Evolutionary conservation across 768 basidiomycete species (phyloP).

Genomic region (Suillus clintonianus): DNA sequence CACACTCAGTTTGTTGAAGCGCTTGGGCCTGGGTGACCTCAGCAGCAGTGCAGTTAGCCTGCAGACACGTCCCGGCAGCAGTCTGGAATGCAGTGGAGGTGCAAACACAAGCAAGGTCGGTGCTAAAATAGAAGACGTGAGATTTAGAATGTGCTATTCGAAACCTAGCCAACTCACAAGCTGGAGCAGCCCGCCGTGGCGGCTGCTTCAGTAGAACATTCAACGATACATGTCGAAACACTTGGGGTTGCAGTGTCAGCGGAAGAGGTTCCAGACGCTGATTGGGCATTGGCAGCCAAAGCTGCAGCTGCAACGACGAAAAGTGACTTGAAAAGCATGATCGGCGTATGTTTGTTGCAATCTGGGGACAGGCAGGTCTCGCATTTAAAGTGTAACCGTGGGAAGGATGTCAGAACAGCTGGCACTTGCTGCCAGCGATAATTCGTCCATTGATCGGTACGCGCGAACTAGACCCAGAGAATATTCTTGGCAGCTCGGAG

Average conservation of each 20-base stretch:
- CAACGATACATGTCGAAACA: constrained; percentile 10
- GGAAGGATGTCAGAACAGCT: background rate
- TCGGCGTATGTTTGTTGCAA: background rate
- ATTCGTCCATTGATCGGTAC: background rate
- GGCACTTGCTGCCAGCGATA: background rate
- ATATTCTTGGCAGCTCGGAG: background rate
- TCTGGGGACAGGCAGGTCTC: background rate
- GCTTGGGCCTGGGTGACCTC: constrained; percentile 33
- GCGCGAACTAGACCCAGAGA: background rate
- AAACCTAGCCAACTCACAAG: constrained; percentile 13
- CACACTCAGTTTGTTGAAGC: constrained; percentile 38
- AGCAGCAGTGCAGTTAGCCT: constrained; percentile 29
- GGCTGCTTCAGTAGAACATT: constrained; percentile 9
- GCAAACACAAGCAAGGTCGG: constrained; percentile 43
- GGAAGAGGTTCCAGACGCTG: background rate
- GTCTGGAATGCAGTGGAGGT: constrained; percentile 38
- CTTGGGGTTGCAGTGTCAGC: constrained; percentile 1
- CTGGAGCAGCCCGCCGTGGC: background rate
- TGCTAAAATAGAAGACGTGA: constrained; percentile 25
- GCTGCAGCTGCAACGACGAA: constrained; percentile 13
- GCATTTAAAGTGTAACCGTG: background rate
- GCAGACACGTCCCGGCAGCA: constrained; percentile 34
- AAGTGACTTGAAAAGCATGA: constrained; percentile 19
- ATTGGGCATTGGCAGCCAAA: constrained; percentile 25
- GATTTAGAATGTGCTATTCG: background rate